Evolutionary conservation across 176 grass and related monocot genomes (phyloP), one percentile per base, ranked within the genome.

Genomic region (Carex parvula): DNA sequence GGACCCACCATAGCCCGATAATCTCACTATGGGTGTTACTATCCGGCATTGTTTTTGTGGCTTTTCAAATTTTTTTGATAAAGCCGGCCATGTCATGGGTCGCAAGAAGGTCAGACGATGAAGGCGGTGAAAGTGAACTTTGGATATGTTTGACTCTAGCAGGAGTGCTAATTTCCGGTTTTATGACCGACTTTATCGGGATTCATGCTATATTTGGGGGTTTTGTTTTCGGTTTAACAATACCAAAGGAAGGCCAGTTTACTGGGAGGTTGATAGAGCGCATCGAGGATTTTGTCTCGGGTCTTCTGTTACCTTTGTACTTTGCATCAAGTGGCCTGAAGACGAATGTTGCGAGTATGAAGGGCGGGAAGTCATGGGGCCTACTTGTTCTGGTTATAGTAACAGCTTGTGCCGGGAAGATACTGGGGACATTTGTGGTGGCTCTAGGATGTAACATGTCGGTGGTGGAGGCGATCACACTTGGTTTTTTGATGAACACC

Each of bases 121-220:
- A 86, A 0, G 91, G 58, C 6, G 82, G 86, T 1, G 85, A 76
- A 8, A 83, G 70, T 15, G 67, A 94, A 62, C 30, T 81, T 6
- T 94, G 92, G 92, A 90, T 92, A 17, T 81, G 87, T 1, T 82
- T 67, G 9, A 92, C 90, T 3, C 85, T 97, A 0, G 90, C 83
- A 0, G 94, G 90, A 0, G 92, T 94, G 0, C 69, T 97, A 0
- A 84, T 87, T 0, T 94, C 92, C 0, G 94, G 88, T 0, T 84
- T 97, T 12, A 85, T 87, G 53, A 92, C 94, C 2, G 94, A 94
- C 85, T 80, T 88, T 66, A 92, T 97, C 77, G 94, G 94, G 3
- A 97, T 94, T 84, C 94, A 97, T 87, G 74, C 92, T 46, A 97
- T 94, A 85, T 97, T 97, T 63, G 92, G 94, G 2, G 94, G 87